Conservation (phyloP, 345 rosid genomes). For the Hirschfeldia incana region DNA sequence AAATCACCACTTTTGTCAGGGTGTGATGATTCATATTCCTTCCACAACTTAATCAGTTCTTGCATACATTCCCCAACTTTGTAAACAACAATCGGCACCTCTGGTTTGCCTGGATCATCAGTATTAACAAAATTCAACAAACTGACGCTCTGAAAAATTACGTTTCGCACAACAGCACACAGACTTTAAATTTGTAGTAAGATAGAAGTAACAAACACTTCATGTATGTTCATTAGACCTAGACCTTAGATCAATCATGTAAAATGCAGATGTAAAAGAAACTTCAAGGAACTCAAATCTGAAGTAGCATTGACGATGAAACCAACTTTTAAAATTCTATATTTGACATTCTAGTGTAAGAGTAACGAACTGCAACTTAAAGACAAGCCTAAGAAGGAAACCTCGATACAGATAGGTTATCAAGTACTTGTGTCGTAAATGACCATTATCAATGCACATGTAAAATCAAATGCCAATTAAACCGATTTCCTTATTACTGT, state of each 20-base stretch:
- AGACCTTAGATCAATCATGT: background rate
- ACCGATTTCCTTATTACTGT: slow-evolving; percentile 20
- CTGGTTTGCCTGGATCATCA: slow-evolving; percentile 80
- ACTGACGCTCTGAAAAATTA: slow-evolving; percentile 12
- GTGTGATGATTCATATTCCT: slow-evolving; percentile 71
- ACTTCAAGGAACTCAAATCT: slow-evolving; percentile 13
- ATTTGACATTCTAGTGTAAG: slow-evolving; percentile 11
- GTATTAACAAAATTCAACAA: slow-evolving; percentile 23
- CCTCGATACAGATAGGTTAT: background rate
- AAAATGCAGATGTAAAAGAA: background rate
- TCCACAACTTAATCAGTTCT: slow-evolving; percentile 94
- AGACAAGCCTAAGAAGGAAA: slow-evolving; percentile 15
- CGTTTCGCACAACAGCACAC: background rate
- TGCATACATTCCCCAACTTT: slow-evolving; percentile 99
- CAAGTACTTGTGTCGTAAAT: no score
- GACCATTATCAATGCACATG: slow-evolving; percentile 25
- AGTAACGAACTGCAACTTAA: slow-evolving; percentile 22
- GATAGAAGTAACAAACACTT: slow-evolving; percentile 23
- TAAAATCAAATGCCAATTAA: background rate
- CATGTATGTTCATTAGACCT: background rate
- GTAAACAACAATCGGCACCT: slow-evolving; percentile 79
- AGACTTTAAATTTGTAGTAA: background rate
- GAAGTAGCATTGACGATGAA: slow-evolving; percentile 17
- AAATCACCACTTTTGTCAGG: slow-evolving; percentile 72
- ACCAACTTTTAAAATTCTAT: background rate